Conservation (phyloP, 345 rosid species). For the Chamaenerion angustifolium region DNA sequence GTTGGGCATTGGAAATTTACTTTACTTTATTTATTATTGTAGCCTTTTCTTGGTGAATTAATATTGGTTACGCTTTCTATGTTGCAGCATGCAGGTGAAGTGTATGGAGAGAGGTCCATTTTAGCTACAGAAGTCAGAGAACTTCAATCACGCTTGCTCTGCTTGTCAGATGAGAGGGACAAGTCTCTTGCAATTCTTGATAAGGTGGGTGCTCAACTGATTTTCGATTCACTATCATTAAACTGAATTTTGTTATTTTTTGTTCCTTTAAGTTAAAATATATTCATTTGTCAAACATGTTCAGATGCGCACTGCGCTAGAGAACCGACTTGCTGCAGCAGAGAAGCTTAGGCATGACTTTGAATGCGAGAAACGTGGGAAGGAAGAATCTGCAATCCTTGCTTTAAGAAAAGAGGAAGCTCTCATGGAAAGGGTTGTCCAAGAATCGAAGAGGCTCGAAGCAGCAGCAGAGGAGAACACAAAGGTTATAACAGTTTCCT, state of each 20-base stretch:
- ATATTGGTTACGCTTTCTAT: not conserved
- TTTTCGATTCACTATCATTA: not conserved
- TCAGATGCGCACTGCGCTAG: slow-evolving; percentile 54
- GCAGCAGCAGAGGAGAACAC: slow-evolving; percentile 69
- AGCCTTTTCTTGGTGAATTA: too few species aligned
- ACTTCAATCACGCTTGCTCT: slow-evolving; percentile 57
- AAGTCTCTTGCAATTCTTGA: slow-evolving; percentile 57
- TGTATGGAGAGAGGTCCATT: slow-evolving; percentile 86
- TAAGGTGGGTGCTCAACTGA: slow-evolving; percentile 52
- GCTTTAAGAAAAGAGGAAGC: slow-evolving; percentile 60
- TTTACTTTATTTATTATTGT: not conserved
- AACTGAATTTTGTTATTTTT: not conserved
- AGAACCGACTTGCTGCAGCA: slow-evolving; percentile 44
- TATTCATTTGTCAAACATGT: slow-evolving; percentile 1
- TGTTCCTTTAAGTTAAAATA: not conserved
- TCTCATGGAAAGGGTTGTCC: slow-evolving; percentile 56
- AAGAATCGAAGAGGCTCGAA: slow-evolving; percentile 58
- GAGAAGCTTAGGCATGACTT: slow-evolving; percentile 38
- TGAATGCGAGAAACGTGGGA: slow-evolving; percentile 44
- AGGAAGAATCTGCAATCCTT: slow-evolving; percentile 36
- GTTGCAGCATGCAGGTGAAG: slow-evolving; percentile 77
- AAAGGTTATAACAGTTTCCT: slow-evolving; percentile 29
- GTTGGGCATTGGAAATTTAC: slow-evolving; percentile 14
- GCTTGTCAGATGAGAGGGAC: slow-evolving; percentile 65
- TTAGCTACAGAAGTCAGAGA: slow-evolving; percentile 72